phyloP scores from a whole-genome alignment of 2,329 filamentous ascomycete genomes.

The Alternaria arborescens region DNA sequence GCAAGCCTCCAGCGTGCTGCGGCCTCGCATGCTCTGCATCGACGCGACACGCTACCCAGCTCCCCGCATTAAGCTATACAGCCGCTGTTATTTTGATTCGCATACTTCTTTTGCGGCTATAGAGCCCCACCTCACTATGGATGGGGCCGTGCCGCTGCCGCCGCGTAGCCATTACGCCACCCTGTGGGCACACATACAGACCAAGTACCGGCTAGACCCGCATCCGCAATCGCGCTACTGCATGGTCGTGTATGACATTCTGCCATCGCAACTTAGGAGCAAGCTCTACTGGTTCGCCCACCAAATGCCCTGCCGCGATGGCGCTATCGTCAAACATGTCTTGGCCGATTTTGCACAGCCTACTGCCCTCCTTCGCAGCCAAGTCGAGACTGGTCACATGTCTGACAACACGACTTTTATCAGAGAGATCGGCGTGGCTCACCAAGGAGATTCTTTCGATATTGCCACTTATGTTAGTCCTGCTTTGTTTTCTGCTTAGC shows the following conservation, averaged over 20 bases:
- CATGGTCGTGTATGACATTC: background rate
- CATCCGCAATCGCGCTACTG: background rate
- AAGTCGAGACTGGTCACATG: background rate
- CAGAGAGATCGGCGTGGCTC: background rate
- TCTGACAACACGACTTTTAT: background rate
- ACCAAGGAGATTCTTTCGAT: background rate
- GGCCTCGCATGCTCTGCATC: background rate
- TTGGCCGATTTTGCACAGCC: conserved; percentile 1
- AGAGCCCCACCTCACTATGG: background rate
- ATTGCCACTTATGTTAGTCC: background rate
- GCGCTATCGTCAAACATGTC: background rate
- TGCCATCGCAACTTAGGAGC: background rate
- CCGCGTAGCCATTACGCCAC: background rate
- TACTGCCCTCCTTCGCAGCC: background rate
- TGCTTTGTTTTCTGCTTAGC: background rate
- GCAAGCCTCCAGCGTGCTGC: background rate
- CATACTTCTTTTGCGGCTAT: background rate
- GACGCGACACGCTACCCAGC: background rate
- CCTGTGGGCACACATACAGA: background rate
- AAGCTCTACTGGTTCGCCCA: background rate
- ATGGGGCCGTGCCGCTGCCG: background rate
- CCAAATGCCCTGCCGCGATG: background rate
- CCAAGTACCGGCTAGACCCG: background rate
- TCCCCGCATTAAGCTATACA: conserved; percentile 1
- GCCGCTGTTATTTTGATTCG: conserved; percentile 2